Base-by-base conservation (phyloP, 805 yeast species). In the Clavispora asparagi region DNA sequence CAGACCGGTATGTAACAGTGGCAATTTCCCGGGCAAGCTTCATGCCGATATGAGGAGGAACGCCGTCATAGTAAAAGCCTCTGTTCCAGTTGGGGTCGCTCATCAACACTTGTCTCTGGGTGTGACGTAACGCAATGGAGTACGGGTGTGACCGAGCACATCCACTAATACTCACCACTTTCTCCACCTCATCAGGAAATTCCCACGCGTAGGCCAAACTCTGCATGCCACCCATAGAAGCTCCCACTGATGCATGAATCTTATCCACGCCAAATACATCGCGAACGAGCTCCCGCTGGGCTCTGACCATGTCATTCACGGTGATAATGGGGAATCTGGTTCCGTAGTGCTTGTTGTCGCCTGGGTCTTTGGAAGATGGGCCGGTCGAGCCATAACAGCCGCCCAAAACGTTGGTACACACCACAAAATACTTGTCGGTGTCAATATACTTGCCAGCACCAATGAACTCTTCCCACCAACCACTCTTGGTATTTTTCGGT, bases 161-260 rank as follows among this genome's bases (percentile, higher is more conserved):
- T 3, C 95, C 97, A 38, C 92, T 83, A 27, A 91, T 87, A n/a
- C 87, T 78, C 1, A 89, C 79, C 2, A 91, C 75, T 44, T 84
- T 82, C 6, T 76, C 77, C 3, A 90, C 96, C 46, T 74, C 78
- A 41, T 84, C 83, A 1, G 95, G 86, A 57, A 86, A 91, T 59
- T 86, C 95, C 61, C 81, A 77, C 1, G 89, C 96, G 63, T 82
- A 87, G 0, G 97, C 95, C 45, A 91, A 73, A 8, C 92, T 83
- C 68, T 90, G 97, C 97, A 91, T 89, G n/a, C 97, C 97, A n/a
- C 97, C 97, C 95, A 91, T 87, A 0, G 96, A 87, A 2, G 95
- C 83, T 6, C 97, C 97, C 7, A 91, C 81, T 1, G 88, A 78
- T 1, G 96, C 96, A 63, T 81, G 79, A 25, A 91, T 66, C 60